Evolutionary conservation across 1,284 basidiomycete genomes (phyloP).

Genomic region (Testicularia cyperi): DNA sequence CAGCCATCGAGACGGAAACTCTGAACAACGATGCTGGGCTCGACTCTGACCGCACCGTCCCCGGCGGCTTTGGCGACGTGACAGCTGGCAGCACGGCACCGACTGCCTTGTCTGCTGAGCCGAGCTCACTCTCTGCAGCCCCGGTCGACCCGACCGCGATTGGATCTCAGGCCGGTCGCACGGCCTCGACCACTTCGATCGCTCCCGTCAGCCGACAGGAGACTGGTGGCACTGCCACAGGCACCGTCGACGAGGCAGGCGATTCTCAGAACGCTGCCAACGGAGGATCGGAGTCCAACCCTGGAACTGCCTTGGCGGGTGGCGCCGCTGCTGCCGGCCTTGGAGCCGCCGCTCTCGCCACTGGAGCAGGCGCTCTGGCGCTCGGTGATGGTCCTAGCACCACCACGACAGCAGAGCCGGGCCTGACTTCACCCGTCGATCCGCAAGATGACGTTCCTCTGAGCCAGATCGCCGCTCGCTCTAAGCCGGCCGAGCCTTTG

Average conservation of each 20-base stretch:
- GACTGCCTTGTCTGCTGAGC: background rate
- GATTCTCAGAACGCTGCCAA: background rate
- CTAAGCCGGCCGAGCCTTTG: background rate
- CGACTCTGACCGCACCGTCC: slow-evolving; percentile 14
- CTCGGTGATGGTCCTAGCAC: slow-evolving; percentile 6
- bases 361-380: slow-evolving; percentile 23
- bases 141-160: slow-evolving; percentile 26
- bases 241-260: slow-evolving; percentile 8
- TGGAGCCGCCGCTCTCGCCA: slow-evolving; percentile 20
- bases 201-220: slow-evolving; percentile 29
- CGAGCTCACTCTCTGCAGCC: slow-evolving; percentile 4
- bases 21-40: slow-evolving; percentile 2
- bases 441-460: slow-evolving; percentile 36
- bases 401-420: background rate
- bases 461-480: slow-evolving; percentile 20
- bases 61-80: slow-evolving; percentile 26
- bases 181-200: slow-evolving; percentile 27
- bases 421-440: slow-evolving; percentile 9
- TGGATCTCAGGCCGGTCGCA: slow-evolving; percentile 18
- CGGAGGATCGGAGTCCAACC: no score
- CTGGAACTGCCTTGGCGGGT: no score
- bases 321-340: slow-evolving; percentile 5
- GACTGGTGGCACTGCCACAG: slow-evolving; percentile 6
- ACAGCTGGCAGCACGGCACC: slow-evolving; percentile 4
- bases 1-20: slow-evolving; percentile 6